A percentile compares a stretch with the other conserved stretches of the same genome.
These are phyloP conservation scores for Aspergillus japonicus DNA, from an alignment of 2,329 filamentous ascomycete genomes.

Conservation along the genomic window DNA sequence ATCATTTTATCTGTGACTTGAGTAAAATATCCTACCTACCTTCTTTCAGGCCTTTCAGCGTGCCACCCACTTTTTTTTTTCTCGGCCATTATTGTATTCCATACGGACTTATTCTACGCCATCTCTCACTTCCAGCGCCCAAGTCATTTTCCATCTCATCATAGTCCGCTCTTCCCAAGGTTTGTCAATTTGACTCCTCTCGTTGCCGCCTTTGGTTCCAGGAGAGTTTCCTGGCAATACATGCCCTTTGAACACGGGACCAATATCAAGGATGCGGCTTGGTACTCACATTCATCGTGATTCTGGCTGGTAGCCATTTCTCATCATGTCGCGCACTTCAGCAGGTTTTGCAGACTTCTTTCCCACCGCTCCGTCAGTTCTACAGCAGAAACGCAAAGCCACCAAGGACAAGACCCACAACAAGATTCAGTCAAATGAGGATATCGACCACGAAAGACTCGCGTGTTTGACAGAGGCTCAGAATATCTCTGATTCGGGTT, in stretches of 20 bases:
- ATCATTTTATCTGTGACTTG: not conserved
- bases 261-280: slow-evolving; percentile 42
- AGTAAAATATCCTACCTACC: not conserved
- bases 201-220: slow-evolving; percentile 15
- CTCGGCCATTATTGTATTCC: not conserved
- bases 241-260: slow-evolving; percentile 21
- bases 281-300: slow-evolving; percentile 31
- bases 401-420: slow-evolving; percentile 62
- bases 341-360: slow-evolving; percentile 86
- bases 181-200: slow-evolving; percentile 4
- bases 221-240: slow-evolving; percentile 22
- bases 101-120: not conserved
- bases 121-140: not conserved
- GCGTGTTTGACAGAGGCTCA: slow-evolving; percentile 12
- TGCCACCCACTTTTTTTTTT: not conserved
- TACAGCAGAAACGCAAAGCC: slow-evolving; percentile 49
- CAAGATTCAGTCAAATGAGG: slow-evolving; percentile 40
- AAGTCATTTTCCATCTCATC: not conserved
- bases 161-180: slow-evolving; percentile 1
- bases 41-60: not conserved
- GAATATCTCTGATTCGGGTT: slow-evolving; percentile 12
- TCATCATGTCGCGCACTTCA: slow-evolving; percentile 75
- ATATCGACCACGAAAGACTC: slow-evolving; percentile 18
- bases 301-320: slow-evolving; percentile 44
- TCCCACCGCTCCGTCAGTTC: slow-evolving; percentile 69